These are phyloP conservation scores for Magnusiomyces clavatus DNA, from an alignment of 1,139 yeast species.

Conservation along the genomic window DNA sequence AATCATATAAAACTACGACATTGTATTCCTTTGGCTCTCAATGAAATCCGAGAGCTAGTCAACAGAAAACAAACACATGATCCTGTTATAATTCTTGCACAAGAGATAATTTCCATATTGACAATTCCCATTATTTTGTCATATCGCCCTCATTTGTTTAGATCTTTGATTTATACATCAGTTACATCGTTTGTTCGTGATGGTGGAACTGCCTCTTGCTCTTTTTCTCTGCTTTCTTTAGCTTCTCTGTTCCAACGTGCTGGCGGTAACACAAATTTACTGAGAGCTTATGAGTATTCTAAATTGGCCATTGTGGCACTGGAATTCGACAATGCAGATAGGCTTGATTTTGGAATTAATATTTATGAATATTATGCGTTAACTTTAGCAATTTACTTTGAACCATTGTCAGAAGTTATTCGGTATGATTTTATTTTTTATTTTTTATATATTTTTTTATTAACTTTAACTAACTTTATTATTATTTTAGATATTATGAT, in stretches of 20 bases:
- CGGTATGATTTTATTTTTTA: conserved; percentile 18
- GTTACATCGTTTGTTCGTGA: conserved; percentile 28
- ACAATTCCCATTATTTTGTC: conserved; percentile 29
- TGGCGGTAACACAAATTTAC: conserved; percentile 33
- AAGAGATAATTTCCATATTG: conserved; percentile 40
- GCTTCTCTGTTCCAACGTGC: conserved; percentile 30
- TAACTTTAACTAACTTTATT: not conserved
- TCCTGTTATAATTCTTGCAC: conserved; percentile 32
- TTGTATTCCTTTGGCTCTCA: conserved; percentile 38
- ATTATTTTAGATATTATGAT: conserved; percentile 19
- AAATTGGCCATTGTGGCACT: conserved; percentile 38
- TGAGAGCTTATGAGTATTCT: conserved; percentile 36
- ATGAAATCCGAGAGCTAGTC: conserved; percentile 38
- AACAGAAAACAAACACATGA: conserved; percentile 28
- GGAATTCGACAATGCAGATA: conserved; percentile 33
- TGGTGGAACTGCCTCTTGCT: conserved; percentile 32
- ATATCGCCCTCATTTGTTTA: conserved; percentile 21
- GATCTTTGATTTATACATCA: conserved; percentile 27
- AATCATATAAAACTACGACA: conserved; percentile 27
- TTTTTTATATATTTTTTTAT: not conserved
- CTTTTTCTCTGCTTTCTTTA: conserved; percentile 29
- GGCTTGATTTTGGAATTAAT: conserved; percentile 36
- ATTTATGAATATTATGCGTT: conserved; percentile 41
- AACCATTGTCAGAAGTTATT: conserved; percentile 37
- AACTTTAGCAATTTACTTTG: conserved; percentile 40